Conservation (phyloP, 225 moss, liverwort and hornwort species). For the Bryoerythrophyllum caledonicum region DNA sequence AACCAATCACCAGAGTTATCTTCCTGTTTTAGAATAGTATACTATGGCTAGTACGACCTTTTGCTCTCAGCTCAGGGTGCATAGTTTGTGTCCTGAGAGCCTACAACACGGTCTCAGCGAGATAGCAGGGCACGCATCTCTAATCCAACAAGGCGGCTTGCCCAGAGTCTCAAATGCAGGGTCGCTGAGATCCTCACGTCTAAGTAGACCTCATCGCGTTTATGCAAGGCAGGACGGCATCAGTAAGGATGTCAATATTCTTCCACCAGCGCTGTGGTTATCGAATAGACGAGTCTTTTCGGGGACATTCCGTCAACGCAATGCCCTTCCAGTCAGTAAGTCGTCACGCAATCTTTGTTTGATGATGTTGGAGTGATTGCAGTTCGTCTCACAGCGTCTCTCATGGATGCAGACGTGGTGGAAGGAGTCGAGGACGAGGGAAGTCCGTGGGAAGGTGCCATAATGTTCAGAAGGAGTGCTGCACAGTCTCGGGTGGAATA, state of each 20-base stretch:
- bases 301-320: conserved; percentile 22
- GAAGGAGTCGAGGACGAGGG: conserved; percentile 50
- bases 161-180: conserved; percentile 11
- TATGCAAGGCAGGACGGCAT: conserved; percentile 26
- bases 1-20: not conserved
- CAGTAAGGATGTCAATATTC: not conserved
- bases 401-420: conserved; percentile 25
- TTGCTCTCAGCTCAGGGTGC: conserved; percentile 36
- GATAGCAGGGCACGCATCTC: conserved; percentile 12
- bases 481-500: conserved; percentile 58
- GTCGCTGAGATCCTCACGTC: conserved; percentile 11
- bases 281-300: conserved; percentile 18
- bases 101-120: conserved; percentile 22
- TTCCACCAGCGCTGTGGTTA: conserved; percentile 22
- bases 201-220: conserved; percentile 20
- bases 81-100: conserved; percentile 24
- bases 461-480: conserved; percentile 75
- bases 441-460: conserved; percentile 77
- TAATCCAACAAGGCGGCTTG: conserved; percentile 23
- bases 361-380: conserved; percentile 10
- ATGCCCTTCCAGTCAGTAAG: conserved; percentile 58
- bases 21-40: not conserved
- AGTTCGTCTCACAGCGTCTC: not conserved
- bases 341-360: not conserved
- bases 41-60: conserved; percentile 41